A percentile compares a stretch with the other conserved stretches of the same genome.
Evolutionary conservation across 2,329 filamentous ascomycete genomes (phyloP).

Genomic region (Ophiognomonia clavigignenti-juglandacearum): DNA sequence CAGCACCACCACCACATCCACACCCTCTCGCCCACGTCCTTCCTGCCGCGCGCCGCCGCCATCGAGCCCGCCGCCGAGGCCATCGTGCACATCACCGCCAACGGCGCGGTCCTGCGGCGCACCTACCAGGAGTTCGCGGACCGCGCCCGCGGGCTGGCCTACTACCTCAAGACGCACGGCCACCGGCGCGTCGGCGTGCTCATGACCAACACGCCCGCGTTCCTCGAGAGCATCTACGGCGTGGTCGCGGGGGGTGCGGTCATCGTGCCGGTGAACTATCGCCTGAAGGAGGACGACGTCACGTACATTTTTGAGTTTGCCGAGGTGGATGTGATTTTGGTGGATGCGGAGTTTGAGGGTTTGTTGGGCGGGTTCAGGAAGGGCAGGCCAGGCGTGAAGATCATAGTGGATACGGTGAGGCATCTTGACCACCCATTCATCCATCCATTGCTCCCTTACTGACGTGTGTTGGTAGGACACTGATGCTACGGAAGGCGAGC

Average conservation of each 20-base stretch:
- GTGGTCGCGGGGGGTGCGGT: slow-evolving; percentile 77
- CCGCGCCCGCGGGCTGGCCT: slow-evolving; percentile 80
- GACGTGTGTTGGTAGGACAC: slow-evolving; percentile 54
- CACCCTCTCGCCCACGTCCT: slow-evolving; percentile 80
- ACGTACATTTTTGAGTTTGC: slow-evolving; percentile 85
- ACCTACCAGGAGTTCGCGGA: slow-evolving; percentile 80
- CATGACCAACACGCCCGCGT: slow-evolving; percentile 89
- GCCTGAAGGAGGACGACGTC: slow-evolving; percentile 78
- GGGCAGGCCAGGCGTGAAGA: slow-evolving; percentile 55
- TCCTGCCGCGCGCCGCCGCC: slow-evolving; percentile 76
- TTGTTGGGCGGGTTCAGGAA: slow-evolving; percentile 64
- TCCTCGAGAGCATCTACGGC: slow-evolving; percentile 85
- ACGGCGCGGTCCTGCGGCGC: slow-evolving; percentile 67
- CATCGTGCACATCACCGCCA: slow-evolving; percentile 79
- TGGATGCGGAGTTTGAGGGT: slow-evolving; percentile 72
- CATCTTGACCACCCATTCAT: background rate
- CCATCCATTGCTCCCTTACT: background rate
- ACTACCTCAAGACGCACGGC: slow-evolving; percentile 72
- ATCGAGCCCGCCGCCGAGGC: slow-evolving; percentile 85
- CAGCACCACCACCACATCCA: slow-evolving; percentile 58
- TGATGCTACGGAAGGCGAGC: slow-evolving; percentile 67
- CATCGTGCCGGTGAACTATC: slow-evolving; percentile 61
- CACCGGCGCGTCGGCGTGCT: slow-evolving; percentile 79
- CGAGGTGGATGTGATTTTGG: slow-evolving; percentile 82
- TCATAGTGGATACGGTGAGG: slow-evolving; percentile 66